Conservation (phyloP, 1,284 basidiomycete species). For the Volvariella volvacea region DNA sequence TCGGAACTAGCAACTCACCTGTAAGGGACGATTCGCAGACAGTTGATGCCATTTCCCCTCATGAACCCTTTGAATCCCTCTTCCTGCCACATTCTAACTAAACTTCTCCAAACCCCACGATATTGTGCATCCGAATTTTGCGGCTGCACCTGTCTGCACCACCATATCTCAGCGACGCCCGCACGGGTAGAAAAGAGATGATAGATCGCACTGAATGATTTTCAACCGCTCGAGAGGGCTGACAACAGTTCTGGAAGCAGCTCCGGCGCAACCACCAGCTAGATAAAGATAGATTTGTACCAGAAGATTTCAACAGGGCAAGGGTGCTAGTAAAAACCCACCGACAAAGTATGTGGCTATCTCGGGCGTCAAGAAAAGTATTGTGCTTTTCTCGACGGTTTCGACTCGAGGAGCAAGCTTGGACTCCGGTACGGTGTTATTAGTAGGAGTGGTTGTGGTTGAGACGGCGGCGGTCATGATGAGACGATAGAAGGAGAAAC, state of each 20-base stretch:
- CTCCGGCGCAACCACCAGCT: slow-evolving; percentile 79
- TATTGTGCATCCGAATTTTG: slow-evolving; percentile 59
- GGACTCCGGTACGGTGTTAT: no score
- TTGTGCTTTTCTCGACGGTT: no score
- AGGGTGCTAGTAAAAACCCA: slow-evolving; percentile 16
- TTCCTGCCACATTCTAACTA: slow-evolving; percentile 86
- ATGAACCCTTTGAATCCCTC: slow-evolving; percentile 91
- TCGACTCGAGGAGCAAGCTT: no score
- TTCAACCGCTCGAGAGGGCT: slow-evolving; percentile 89
- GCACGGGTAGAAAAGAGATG: not conserved
- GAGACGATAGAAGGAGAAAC: no score
- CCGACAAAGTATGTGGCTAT: slow-evolving; percentile 53
- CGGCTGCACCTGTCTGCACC: slow-evolving; percentile 61
- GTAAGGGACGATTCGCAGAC: slow-evolving; percentile 81
- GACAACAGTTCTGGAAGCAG: slow-evolving; percentile 86
- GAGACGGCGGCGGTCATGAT: no score
- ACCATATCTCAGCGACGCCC: slow-evolving; percentile 8
- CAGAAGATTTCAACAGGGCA: slow-evolving; percentile 18
- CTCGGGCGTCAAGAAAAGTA: slow-evolving; percentile 40
- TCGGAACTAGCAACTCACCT: slow-evolving; percentile 31
- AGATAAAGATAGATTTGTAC: slow-evolving; percentile 15
- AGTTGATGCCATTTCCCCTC: slow-evolving; percentile 91
- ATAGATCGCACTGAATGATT: slow-evolving; percentile 78
- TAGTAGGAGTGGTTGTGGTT: no score
- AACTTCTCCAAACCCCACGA: slow-evolving; percentile 75